A percentile compares a stretch with the other conserved stretches of the same genome.
These are phyloP conservation scores for Senecio squalidus DNA, from an alignment of 140 eudicot species.

Conservation along the genomic window DNA sequence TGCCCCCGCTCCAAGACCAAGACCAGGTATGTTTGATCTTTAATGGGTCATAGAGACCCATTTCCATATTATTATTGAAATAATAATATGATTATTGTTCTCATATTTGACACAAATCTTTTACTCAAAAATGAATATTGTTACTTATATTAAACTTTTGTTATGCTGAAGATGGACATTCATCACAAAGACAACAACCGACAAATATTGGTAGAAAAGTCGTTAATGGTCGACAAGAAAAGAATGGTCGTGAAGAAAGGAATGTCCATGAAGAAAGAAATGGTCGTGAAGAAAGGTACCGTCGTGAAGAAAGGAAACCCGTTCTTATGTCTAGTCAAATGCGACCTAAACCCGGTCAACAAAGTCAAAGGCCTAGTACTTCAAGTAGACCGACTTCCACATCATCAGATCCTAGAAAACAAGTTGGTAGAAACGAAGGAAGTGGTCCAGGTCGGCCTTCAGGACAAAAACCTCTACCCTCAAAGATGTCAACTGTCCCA, in stretches of 20 bases:
- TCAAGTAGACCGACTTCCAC: constrained; percentile 25
- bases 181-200: constrained; percentile 48
- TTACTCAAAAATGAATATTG: too few relatives aligned
- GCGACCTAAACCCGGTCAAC: constrained; percentile 38
- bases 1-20: constrained; percentile 31
- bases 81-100: too few relatives aligned
- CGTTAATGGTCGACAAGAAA: constrained; percentile 39
- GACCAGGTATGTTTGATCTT: constrained; percentile 46
- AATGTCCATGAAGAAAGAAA: too few relatives aligned
- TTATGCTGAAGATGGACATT: constrained; percentile 54
- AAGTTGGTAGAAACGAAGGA: constrained; percentile 44
- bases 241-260: constrained; percentile 55
- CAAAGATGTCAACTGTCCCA: too few relatives aligned
- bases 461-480: constrained; percentile 37
- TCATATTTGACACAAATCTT: too few relatives aligned
- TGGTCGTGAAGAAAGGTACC: constrained; percentile 52
- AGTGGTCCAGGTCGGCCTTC: constrained; percentile 67
- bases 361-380: constrained; percentile 43
- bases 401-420: constrained; percentile 41
- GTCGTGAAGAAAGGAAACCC: constrained; percentile 47
- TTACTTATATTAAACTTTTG: constrained; percentile 44
- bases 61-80: too few relatives aligned
- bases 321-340: constrained; percentile 26
- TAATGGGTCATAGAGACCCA: too few relatives aligned
- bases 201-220: constrained; percentile 40